phyloP scores from a whole-genome alignment of 176 grass and related monocot species.

The Cenchrus purpureus region DNA sequence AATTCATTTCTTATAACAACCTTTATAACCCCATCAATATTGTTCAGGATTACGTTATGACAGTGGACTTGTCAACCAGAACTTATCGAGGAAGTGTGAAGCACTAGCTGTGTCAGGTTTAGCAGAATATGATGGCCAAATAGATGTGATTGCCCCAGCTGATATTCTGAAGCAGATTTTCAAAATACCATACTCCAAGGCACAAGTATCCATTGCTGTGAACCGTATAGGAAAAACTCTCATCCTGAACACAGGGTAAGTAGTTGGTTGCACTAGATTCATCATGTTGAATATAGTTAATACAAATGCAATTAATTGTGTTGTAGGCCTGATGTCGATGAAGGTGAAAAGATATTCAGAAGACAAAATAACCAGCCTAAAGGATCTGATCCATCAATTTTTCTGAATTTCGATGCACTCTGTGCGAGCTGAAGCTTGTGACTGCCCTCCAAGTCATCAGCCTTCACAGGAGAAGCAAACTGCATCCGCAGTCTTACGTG shows the following conservation, averaged over 20 bases:
- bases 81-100: conserved; percentile 96
- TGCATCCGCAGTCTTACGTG: conserved; percentile 67
- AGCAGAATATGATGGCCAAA: conserved; percentile 84
- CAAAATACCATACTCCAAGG: conserved; percentile 95
- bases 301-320: conserved; percentile 33
- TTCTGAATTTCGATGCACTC: conserved; percentile 99
- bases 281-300: conserved; percentile 13
- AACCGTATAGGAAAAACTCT: conserved; percentile 91
- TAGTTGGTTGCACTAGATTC: neutral
- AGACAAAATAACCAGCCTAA: conserved; percentile 79
- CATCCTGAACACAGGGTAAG: conserved; percentile 95
- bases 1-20: conserved; percentile 38
- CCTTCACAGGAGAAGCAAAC: conserved; percentile 59
- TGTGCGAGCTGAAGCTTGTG: conserved; percentile 94
- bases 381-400: conserved; percentile 90
- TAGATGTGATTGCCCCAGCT: conserved; percentile 91
- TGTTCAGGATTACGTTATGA: conserved; percentile 68
- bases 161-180: conserved; percentile 99
- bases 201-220: conserved; percentile 92
- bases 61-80: conserved; percentile 72
- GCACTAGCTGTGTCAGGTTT: conserved; percentile 88
- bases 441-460: conserved; percentile 91
- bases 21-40: conserved; percentile 22
- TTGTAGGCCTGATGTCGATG: conserved; percentile 90
- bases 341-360: conserved; percentile 95